Evolutionary conservation across 164 flowering plant species (phyloP).

Genomic region (Amborella trichopoda): DNA sequence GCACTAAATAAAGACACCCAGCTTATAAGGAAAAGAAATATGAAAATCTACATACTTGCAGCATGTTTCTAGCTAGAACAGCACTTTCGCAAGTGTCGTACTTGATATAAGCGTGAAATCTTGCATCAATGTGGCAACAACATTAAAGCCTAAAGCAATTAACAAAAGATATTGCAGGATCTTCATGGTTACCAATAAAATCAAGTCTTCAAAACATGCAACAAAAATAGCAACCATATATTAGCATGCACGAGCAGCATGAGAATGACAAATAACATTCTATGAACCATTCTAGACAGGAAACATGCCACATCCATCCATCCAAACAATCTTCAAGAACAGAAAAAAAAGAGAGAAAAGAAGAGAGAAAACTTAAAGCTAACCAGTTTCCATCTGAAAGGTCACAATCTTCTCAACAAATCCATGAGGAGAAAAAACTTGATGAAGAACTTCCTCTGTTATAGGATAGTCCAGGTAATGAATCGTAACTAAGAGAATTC

Average conservation of each 20-base stretch:
- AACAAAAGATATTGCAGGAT: not conserved
- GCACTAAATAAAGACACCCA: too few relatives aligned
- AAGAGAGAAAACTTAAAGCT: slow-evolving; percentile 59
- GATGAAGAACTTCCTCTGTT: slow-evolving; percentile 98
- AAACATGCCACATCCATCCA: too few relatives aligned
- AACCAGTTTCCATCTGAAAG: slow-evolving; percentile 99
- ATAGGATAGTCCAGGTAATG: slow-evolving; percentile 98
- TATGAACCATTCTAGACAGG: too few relatives aligned
- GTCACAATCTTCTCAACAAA: slow-evolving; percentile 99
- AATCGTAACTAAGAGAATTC: slow-evolving; percentile 88
- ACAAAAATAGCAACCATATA: too few relatives aligned
- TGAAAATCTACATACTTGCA: slow-evolving; percentile 50
- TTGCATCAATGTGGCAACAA: slow-evolving; percentile 20
- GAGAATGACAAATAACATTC: too few relatives aligned
- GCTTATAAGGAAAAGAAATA: too few relatives aligned
- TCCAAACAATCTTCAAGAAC: too few relatives aligned
- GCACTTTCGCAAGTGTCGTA: slow-evolving; percentile 74
- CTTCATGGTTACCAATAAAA: not conserved
- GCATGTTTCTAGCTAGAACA: slow-evolving; percentile 58
- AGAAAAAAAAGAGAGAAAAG: slow-evolving; percentile 11
- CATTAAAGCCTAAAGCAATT: not conserved
- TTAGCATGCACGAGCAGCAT: not conserved
- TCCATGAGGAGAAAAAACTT: slow-evolving; percentile 99
- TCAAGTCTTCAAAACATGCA: too few relatives aligned
- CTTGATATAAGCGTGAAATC: slow-evolving; percentile 93